Conservation (phyloP, 192 early-diverging fungal genomes). For the Rhizophagus sp. region DNA sequence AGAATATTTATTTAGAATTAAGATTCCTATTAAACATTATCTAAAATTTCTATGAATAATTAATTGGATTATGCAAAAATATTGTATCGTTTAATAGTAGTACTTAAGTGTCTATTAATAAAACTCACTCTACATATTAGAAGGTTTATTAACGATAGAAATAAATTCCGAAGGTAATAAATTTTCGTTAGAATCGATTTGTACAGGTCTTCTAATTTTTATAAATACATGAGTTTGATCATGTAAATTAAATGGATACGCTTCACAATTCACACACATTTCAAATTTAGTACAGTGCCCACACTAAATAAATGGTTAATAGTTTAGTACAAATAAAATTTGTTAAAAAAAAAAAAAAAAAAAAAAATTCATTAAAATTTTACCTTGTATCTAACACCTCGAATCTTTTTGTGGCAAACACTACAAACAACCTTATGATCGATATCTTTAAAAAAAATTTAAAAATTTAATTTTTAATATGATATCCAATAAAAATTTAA, state of each 20-base stretch:
- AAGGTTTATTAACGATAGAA: neutral
- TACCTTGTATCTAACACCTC: neutral
- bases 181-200: constrained; percentile 17
- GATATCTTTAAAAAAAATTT: neutral
- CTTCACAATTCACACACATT: constrained; percentile 59
- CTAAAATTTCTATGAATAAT: no score
- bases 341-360: no score
- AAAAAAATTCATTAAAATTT: no score
- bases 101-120: no score
- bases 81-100: no score
- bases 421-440: neutral
- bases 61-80: no score
- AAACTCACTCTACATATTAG: neutral
- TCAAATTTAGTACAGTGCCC: constrained; percentile 63
- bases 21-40: no score
- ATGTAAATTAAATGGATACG: constrained; percentile 35
- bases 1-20: no score
- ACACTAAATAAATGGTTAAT: constrained; percentile 34
- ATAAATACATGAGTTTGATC: constrained; percentile 47
- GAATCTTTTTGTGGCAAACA: neutral
- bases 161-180: neutral
- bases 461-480: neutral
- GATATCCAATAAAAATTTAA: no score
- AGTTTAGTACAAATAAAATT: no score
- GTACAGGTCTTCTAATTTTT: constrained; percentile 46